These are phyloP conservation scores for Umbelopsis sp. DNA, from an alignment of 192 early-diverging fungal species.

Conservation along the genomic window DNA sequence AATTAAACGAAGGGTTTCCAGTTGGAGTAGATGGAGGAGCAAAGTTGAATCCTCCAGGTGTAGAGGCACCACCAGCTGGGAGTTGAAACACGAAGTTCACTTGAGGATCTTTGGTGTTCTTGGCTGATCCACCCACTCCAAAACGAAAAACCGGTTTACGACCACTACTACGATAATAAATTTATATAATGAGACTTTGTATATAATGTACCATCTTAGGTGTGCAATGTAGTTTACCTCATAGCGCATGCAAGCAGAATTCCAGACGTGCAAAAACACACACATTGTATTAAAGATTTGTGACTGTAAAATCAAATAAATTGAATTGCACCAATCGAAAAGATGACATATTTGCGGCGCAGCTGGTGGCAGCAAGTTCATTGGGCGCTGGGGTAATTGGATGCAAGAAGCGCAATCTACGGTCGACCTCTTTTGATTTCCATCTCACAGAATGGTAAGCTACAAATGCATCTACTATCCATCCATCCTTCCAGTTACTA, in stretches of 20 bases:
- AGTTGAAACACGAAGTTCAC: slow-evolving; percentile 17
- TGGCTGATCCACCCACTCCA: slow-evolving; percentile 13
- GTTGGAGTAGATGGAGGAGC: background rate
- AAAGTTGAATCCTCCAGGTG: slow-evolving; percentile 17
- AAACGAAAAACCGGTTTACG: slow-evolving; percentile 13
- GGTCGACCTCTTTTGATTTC: background rate
- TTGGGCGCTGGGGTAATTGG: background rate
- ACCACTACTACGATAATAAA: background rate
- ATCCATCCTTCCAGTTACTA: slow-evolving; percentile 45
- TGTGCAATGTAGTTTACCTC: background rate
- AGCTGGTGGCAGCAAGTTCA: too few species aligned
- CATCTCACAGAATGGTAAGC: background rate
- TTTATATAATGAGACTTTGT: background rate
- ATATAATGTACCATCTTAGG: background rate
- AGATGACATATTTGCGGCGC: too few species aligned
- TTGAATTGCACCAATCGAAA: too few species aligned
- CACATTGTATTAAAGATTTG: too few species aligned
- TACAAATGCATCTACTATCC: background rate
- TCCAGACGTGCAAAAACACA: too few species aligned
- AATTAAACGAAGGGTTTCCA: background rate
- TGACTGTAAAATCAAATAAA: too few species aligned
- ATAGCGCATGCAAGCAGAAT: background rate
- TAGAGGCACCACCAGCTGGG: background rate
- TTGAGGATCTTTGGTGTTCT: slow-evolving; percentile 16
- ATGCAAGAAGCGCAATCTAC: background rate